Evolutionary conservation across 106 monocot species (phyloP).

Genomic region (Dactylorhiza incarnata): DNA sequence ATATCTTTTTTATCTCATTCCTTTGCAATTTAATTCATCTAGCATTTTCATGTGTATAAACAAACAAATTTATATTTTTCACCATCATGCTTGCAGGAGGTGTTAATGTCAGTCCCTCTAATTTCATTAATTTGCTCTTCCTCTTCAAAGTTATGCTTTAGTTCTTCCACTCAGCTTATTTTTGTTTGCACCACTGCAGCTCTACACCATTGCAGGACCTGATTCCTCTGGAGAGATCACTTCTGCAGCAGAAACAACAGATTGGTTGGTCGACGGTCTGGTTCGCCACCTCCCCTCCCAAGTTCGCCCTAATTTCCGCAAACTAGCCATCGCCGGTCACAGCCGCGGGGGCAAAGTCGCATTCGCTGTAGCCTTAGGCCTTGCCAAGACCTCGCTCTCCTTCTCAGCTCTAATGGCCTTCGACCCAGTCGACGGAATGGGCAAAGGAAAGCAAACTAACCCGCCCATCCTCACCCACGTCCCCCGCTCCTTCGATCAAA

Average conservation of each 20-base stretch:
- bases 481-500: constrained; percentile 34
- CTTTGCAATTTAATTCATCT: too few relatives aligned
- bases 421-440: constrained; percentile 88
- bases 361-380: constrained; percentile 47
- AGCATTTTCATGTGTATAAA: too few relatives aligned
- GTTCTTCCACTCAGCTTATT: neutral
- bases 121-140: neutral
- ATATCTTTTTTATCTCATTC: too few relatives aligned
- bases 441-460: constrained; percentile 42
- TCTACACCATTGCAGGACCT: constrained; percentile 53
- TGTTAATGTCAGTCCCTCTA: too few relatives aligned
- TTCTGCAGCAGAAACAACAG: constrained; percentile 27
- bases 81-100: too few relatives aligned
- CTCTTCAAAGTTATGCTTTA: neutral
- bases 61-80: too few relatives aligned
- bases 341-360: constrained; percentile 84
- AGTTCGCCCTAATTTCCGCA: constrained; percentile 25
- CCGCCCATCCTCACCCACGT: constrained; percentile 68
- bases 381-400: constrained; percentile 17
- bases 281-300: constrained; percentile 21
- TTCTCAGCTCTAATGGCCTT: constrained; percentile 64
- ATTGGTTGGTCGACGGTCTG: constrained; percentile 47
- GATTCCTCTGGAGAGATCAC: constrained; percentile 58
- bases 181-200: constrained; percentile 19
- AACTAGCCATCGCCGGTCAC: constrained; percentile 56